These are phyloP conservation scores for Mycosarcoma mackinlayi DNA, from an alignment of 1,284 basidiomycete genomes.

Conservation along the genomic window DNA sequence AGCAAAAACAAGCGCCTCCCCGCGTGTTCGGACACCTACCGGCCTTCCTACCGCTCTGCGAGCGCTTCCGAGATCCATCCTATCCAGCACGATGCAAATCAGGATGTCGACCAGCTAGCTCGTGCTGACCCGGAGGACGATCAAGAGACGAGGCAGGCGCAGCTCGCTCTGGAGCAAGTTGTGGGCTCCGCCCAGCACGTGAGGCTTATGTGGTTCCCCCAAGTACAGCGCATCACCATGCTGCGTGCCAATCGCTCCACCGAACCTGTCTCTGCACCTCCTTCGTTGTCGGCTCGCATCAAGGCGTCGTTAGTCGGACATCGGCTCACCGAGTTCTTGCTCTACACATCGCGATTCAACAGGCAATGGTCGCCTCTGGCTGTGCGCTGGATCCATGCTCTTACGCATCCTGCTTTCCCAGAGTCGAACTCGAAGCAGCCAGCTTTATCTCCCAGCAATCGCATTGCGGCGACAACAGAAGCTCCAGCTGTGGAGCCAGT, in stretches of 20 bases:
- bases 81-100: conserved; percentile 18
- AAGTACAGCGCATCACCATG: conserved; percentile 79
- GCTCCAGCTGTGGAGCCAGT: conserved; percentile 63
- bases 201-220: conserved; percentile 95
- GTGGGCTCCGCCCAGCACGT: conserved; percentile 79
- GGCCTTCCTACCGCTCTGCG: conserved; percentile 25
- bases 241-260: conserved; percentile 80
- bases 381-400: conserved; percentile 45
- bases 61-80: conserved; percentile 44
- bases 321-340: conserved; percentile 44
- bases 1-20: conserved; percentile 55
- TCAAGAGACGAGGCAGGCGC: conserved; percentile 70
- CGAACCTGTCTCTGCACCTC: conserved; percentile 68
- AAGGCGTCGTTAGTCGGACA: conserved; percentile 42
- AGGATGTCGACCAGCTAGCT: conserved; percentile 27
- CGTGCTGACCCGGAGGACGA: conserved; percentile 47
- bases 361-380: conserved; percentile 25
- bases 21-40: conserved; percentile 26
- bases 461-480: conserved; percentile 33
- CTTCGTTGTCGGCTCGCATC: conserved; percentile 18
- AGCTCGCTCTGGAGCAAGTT: conserved; percentile 70
- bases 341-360: conserved; percentile 49
- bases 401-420: conserved; percentile 45
- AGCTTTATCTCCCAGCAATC: conserved; percentile 1
- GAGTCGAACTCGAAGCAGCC: not conserved